These are phyloP conservation scores for Salvia sclarea DNA, from an alignment of 305 asterid genomes.

Conservation along the genomic window DNA sequence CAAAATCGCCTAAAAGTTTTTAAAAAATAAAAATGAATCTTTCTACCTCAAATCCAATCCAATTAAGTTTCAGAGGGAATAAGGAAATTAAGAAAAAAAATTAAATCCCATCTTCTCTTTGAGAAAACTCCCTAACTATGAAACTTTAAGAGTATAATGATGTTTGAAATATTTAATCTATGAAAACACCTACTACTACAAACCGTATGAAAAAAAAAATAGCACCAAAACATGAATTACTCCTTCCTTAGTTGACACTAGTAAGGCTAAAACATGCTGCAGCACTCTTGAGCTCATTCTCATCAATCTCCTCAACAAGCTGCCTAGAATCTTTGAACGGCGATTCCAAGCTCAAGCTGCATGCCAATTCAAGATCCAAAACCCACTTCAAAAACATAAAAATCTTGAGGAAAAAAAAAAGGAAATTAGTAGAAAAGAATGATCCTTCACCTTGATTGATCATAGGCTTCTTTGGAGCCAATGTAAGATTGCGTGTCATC, in stretches of 20 bases:
- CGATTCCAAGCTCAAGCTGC: constrained; percentile 81
- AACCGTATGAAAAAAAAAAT: neutral
- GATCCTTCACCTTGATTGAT: constrained; percentile 72
- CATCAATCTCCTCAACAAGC: constrained; percentile 60
- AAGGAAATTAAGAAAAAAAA: neutral
- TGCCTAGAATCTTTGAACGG: constrained; percentile 60
- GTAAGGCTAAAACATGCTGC: constrained; percentile 86
- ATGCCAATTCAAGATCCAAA: neutral
- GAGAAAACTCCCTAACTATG: neutral
- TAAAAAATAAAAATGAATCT: neutral
- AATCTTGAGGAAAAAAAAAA: neutral
- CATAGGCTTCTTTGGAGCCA: constrained; percentile 66
- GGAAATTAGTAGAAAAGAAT: too few relatives aligned
- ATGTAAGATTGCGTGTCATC: constrained; percentile 75
- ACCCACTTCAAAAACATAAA: neutral
- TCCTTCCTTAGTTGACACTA: constrained; percentile 49
- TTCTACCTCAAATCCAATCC: constrained; percentile 14
- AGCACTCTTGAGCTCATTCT: constrained; percentile 71
- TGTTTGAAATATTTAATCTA: neutral
- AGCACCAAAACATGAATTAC: neutral
- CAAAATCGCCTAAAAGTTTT: neutral
- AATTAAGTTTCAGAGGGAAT: neutral
- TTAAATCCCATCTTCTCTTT: neutral
- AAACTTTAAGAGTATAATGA: neutral
- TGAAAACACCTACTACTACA: neutral